Evolutionary conservation across 352 stramenopile species (phyloP).

Genomic region (Phytophthora ramorum): DNA sequence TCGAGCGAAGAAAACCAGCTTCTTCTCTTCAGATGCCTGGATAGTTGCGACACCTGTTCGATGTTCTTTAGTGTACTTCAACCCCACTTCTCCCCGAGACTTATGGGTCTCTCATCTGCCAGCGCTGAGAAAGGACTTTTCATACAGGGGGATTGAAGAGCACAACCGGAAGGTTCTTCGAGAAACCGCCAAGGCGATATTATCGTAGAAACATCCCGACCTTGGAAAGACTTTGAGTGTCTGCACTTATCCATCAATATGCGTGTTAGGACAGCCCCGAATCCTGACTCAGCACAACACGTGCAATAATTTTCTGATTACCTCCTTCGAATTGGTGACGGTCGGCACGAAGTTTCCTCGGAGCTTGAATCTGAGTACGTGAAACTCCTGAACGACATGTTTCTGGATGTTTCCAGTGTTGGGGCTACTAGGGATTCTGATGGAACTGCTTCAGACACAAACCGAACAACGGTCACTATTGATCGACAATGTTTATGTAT

Average conservation of each 20-base stretch:
- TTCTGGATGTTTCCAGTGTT: background rate
- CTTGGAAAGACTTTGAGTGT: too few species aligned
- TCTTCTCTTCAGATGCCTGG: constrained; percentile 8
- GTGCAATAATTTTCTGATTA: too few species aligned
- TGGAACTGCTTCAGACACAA: too few species aligned
- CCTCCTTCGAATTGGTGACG: background rate
- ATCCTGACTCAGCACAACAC: too few species aligned
- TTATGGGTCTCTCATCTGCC: background rate
- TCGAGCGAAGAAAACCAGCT: constrained; percentile 10
- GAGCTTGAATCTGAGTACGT: background rate
- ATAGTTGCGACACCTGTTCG: constrained; percentile 7
- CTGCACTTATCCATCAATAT: too few species aligned
- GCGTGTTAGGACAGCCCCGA: too few species aligned
- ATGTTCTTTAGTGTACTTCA: constrained; percentile 12
- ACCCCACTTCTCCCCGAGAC: background rate
- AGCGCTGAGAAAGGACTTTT: background rate
- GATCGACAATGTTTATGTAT: too few species aligned
- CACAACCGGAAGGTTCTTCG: background rate
- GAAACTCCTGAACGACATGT: constrained; percentile 5
- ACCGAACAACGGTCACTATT: too few species aligned
- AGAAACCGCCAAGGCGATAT: background rate
- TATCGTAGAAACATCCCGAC: too few species aligned
- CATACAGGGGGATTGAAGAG: background rate
- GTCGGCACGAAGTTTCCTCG: background rate
- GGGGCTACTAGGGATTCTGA: too few species aligned